Evolutionary conservation across 1,284 basidiomycete genomes (phyloP).

Genomic region (Trichosporon asahii): DNA sequence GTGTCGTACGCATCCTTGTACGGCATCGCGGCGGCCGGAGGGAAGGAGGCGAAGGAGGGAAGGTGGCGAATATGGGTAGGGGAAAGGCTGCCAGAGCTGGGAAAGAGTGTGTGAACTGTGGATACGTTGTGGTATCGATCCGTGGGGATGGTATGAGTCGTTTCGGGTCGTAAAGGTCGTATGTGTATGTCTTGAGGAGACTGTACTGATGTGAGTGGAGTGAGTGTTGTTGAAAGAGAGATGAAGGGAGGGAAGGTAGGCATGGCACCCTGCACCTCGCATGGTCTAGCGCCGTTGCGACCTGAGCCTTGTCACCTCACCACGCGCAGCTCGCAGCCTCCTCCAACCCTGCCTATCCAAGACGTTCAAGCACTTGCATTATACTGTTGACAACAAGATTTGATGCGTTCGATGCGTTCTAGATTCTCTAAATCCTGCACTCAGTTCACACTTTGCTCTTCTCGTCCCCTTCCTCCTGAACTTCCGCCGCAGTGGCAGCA

Average conservation of each 20-base stretch:
- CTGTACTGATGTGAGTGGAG: background rate
- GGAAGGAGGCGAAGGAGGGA: background rate
- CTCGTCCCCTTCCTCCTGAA: background rate
- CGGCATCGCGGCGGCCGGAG: background rate
- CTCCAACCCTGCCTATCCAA: background rate
- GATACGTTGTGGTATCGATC: background rate
- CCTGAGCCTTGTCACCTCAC: background rate
- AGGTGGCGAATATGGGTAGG: background rate
- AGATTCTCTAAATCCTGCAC: background rate
- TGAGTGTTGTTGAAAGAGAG: background rate
- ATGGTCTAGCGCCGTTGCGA: background rate
- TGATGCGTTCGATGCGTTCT: background rate
- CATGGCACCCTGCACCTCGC: background rate
- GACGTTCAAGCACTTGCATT: background rate
- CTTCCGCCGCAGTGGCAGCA: background rate
- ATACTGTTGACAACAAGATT: background rate
- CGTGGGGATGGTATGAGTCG: background rate
- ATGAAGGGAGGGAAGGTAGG: background rate
- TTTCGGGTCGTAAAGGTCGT: background rate
- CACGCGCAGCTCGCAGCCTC: background rate
- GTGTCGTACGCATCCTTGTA: slow-evolving; percentile 21
- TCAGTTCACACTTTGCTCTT: background rate
- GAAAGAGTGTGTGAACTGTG: background rate
- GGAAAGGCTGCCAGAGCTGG: background rate
- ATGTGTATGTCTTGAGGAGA: background rate